Percentiles rank a stretch among this genome's conserved stretches.
Conservation (phyloP, 2,329 filamentous ascomycete genomes). For the Aspergillaceae sp. region DNA sequence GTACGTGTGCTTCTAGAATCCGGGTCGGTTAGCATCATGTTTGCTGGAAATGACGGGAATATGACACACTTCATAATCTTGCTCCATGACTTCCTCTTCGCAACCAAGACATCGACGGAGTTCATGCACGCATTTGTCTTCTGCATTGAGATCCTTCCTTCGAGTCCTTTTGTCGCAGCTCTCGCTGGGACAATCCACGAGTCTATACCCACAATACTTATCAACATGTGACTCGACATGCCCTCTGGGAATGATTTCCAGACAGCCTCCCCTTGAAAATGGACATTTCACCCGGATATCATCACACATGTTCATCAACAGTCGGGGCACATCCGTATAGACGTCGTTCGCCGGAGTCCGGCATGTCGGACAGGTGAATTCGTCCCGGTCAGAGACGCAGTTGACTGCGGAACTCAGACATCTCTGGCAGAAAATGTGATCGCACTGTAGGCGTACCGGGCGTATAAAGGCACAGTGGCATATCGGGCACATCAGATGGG, state of each 20-base stretch:
- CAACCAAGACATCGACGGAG: slow-evolving; percentile 47
- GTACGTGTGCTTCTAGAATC: slow-evolving; percentile 26
- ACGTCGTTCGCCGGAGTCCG: slow-evolving; percentile 37
- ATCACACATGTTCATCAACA: slow-evolving; percentile 54
- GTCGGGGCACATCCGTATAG: slow-evolving; percentile 42
- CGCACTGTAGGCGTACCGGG: slow-evolving; percentile 51
- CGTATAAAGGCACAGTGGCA: slow-evolving; percentile 55
- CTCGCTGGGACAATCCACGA: slow-evolving; percentile 44
- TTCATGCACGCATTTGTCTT: slow-evolving; percentile 45
- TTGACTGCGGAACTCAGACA: slow-evolving; percentile 47
- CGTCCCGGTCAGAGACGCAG: slow-evolving; percentile 20
- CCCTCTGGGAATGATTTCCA: slow-evolving; percentile 45
- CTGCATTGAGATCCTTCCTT: slow-evolving; percentile 47
- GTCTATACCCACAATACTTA: slow-evolving; percentile 50
- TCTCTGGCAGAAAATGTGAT: slow-evolving; percentile 55
- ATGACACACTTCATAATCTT: slow-evolving; percentile 42
- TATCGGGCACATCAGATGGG: slow-evolving; percentile 56
- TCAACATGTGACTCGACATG: slow-evolving; percentile 52
- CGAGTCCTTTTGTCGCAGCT: slow-evolving; percentile 46
- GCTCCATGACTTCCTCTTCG: slow-evolving; percentile 45
- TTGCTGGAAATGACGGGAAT: neutral
- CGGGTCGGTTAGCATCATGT: slow-evolving; percentile 2
- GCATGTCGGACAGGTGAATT: slow-evolving; percentile 49
- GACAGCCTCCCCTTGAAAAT: slow-evolving; percentile 46
- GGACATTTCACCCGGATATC: slow-evolving; percentile 54